A percentile compares a stretch with the other conserved stretches of the same genome.
phyloP scores from a whole-genome alignment of 2,329 filamentous ascomycete species.

The Pestalotiopsis sp. region DNA sequence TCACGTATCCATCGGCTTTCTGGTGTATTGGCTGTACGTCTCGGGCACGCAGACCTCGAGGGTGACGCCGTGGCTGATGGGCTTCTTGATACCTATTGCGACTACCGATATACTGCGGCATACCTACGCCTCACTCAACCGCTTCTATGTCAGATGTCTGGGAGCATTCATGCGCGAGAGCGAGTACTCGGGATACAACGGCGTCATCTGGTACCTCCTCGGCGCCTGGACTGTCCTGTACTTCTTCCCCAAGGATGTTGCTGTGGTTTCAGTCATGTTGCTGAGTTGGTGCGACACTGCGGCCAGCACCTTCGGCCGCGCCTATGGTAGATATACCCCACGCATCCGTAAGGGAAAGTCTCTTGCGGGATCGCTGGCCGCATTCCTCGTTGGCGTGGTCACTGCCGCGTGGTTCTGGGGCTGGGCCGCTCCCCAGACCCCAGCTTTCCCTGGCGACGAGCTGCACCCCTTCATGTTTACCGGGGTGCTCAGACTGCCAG shows the following conservation, averaged over 20 bases:
- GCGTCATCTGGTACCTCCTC: slow-evolving; percentile 94
- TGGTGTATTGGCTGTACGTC: slow-evolving; percentile 84
- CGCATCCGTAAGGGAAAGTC: slow-evolving; percentile 87
- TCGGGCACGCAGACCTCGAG: slow-evolving; percentile 73
- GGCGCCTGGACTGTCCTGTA: slow-evolving; percentile 85
- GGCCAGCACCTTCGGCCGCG: slow-evolving; percentile 87
- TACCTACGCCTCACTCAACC: slow-evolving; percentile 78
- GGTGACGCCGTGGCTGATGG: slow-evolving; percentile 84
- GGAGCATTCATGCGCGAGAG: slow-evolving; percentile 97
- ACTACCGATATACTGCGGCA: slow-evolving; percentile 82
- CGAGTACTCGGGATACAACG: slow-evolving; percentile 92
- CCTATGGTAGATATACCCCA: slow-evolving; percentile 88
- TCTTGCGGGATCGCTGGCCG: slow-evolving; percentile 83
- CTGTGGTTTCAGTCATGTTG: slow-evolving; percentile 83
- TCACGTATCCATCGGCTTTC: slow-evolving; percentile 95
- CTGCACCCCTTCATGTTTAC: slow-evolving; percentile 78
- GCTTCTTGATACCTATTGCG: slow-evolving; percentile 80
- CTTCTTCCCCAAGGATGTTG: slow-evolving; percentile 92
- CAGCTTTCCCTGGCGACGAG: slow-evolving; percentile 69
- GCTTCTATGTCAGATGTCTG: slow-evolving; percentile 79
- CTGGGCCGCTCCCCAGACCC: slow-evolving; percentile 71
- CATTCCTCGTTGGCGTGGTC: slow-evolving; percentile 78
- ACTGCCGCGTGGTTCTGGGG: slow-evolving; percentile 90
- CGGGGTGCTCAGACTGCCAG: slow-evolving; percentile 72
- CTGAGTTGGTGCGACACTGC: slow-evolving; percentile 98